These are phyloP conservation scores for Pulicaria dysenterica DNA, from an alignment of 129 eudicot species.

Conservation along the genomic window DNA sequence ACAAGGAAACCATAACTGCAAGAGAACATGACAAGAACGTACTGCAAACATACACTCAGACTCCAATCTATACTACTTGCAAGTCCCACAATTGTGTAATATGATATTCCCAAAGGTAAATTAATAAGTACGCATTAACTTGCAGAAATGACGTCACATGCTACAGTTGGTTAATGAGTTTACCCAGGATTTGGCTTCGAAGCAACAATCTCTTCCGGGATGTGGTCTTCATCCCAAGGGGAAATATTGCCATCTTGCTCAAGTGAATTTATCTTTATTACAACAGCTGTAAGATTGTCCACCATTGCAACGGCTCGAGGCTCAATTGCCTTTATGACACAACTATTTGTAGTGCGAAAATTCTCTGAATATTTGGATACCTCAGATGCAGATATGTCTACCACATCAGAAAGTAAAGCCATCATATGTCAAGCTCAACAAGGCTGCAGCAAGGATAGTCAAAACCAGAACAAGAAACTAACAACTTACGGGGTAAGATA, in stretches of 20 bases:
- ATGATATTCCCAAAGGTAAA: neutral
- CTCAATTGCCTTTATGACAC: slow-evolving; percentile 79
- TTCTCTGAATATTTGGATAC: slow-evolving; percentile 82
- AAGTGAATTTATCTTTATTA: slow-evolving; percentile 67
- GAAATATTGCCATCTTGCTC: slow-evolving; percentile 56
- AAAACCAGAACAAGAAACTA: slow-evolving; percentile 12
- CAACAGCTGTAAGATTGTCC: slow-evolving; percentile 60
- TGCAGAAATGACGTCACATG: slow-evolving; percentile 7
- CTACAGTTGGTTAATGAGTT: slow-evolving; percentile 21
- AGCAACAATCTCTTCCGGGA: slow-evolving; percentile 86
- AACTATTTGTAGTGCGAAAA: slow-evolving; percentile 67
- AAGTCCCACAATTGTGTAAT: neutral
- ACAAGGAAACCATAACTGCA: neutral
- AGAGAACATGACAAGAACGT: neutral
- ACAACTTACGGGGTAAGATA: slow-evolving; percentile 72
- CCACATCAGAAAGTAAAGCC: slow-evolving; percentile 32
- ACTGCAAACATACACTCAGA: too few species aligned
- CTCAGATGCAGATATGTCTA: slow-evolving; percentile 81
- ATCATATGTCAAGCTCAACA: slow-evolving; percentile 9
- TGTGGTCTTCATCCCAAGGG: slow-evolving; percentile 79
- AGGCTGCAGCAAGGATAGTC: slow-evolving; percentile 6
- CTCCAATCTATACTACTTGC: too few species aligned
- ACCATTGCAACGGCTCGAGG: slow-evolving; percentile 74
- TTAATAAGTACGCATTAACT: neutral
- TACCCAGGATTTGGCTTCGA: slow-evolving; percentile 82